Conservation (phyloP, 805 yeast species). For the Candida berthetii region DNA sequence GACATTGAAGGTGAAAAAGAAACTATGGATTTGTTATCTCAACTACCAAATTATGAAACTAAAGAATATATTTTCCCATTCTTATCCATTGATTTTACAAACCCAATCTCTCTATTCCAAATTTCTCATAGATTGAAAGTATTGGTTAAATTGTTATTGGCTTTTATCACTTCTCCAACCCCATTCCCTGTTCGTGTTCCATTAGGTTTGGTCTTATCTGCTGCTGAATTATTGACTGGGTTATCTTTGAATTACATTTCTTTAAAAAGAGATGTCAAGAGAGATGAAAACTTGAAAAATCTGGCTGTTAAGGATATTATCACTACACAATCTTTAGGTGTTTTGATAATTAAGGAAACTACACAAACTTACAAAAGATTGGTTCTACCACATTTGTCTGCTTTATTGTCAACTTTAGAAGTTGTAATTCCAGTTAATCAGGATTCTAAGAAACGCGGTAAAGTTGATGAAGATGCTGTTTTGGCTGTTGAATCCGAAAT, state of each 20-base stretch:
- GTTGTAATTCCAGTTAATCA: conserved; percentile 48
- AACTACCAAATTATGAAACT: conserved; percentile 28
- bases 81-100: conserved; percentile 53
- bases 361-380: conserved; percentile 23
- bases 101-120: conserved; percentile 42
- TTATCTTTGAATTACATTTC: conserved; percentile 50
- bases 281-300: conserved; percentile 43
- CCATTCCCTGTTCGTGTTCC: conserved; percentile 56
- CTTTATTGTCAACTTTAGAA: conserved; percentile 51
- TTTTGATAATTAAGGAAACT: conserved; percentile 30
- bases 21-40: conserved; percentile 29
- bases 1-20: conserved; percentile 53
- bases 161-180: conserved; percentile 46
- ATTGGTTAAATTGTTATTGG: conserved; percentile 37
- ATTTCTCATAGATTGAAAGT: conserved; percentile 46
- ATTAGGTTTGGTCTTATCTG: conserved; percentile 45
- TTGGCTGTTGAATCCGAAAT: conserved; percentile 24
- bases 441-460: conserved; percentile 30
- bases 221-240: conserved; percentile 49
- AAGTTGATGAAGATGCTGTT: conserved; percentile 28
- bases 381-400: conserved; percentile 39
- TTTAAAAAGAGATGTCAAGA: conserved; percentile 48
- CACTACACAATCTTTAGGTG: conserved; percentile 38
- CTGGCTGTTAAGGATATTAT: conserved; percentile 37
- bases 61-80: conserved; percentile 34